These are phyloP conservation scores for Dactylellina leptospora DNA, from an alignment of 2,329 filamentous ascomycete species.

Conservation along the genomic window DNA sequence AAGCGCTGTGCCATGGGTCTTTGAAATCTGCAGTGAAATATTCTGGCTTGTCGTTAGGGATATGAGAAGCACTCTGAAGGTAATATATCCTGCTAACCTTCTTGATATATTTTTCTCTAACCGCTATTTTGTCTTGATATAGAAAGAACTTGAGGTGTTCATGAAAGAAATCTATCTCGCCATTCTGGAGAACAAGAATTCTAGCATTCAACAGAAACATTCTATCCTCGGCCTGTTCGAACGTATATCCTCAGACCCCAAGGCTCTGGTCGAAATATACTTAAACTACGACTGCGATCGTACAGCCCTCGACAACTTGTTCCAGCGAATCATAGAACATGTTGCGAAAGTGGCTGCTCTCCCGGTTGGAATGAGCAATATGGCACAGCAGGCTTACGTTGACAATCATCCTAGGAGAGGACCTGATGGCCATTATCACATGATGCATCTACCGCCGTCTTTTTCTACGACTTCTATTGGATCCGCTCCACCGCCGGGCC, in stretches of 20 bases:
- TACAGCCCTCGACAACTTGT: conserved; percentile 92
- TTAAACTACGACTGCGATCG: conserved; percentile 98
- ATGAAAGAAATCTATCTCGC: conserved; percentile 96
- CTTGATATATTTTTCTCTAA: conserved; percentile 44
- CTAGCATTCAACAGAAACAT: conserved; percentile 88
- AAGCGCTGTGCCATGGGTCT: conserved; percentile 88
- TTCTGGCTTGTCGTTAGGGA: conserved; percentile 98
- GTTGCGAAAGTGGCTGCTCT: conserved; percentile 85
- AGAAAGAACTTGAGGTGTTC: conserved; percentile 98
- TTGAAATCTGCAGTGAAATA: conserved; percentile 94
- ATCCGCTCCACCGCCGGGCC: conserved; percentile 62
- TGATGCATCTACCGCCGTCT: conserved; percentile 78
- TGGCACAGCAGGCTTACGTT: conserved; percentile 85
- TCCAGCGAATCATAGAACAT: conserved; percentile 91
- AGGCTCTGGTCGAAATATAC: conserved; percentile 91
- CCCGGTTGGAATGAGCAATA: conserved; percentile 76
- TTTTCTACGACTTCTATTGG: conserved; percentile 80
- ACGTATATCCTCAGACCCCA: conserved; percentile 82
- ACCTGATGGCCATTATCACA: conserved; percentile 85
- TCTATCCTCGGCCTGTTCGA: conserved; percentile 88
- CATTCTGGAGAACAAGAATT: conserved; percentile 85
- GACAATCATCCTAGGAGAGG: conserved; percentile 70
- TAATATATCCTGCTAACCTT: no score
- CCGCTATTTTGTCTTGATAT: conserved; percentile 31
- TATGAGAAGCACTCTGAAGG: conserved; percentile 92